Percentiles rank a stretch among this genome's conserved stretches.
Conservation (phyloP, 257 asterid genomes). For the Petunia axillaris region DNA sequence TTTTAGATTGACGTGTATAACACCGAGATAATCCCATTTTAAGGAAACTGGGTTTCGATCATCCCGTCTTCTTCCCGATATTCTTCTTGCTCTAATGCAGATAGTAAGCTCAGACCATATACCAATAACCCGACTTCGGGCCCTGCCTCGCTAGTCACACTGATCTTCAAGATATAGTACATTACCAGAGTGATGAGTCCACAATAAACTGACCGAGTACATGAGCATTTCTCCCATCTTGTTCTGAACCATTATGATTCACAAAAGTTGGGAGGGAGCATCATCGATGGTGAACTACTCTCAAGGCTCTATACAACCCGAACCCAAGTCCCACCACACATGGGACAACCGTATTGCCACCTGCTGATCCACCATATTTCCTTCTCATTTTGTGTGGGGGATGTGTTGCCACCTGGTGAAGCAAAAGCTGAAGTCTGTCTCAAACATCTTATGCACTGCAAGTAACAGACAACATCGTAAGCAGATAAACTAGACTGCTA, state of each 20-base stretch:
- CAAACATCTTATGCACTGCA: conserved; percentile 98
- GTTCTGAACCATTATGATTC: conserved; percentile 8
- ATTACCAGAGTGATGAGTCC: background rate
- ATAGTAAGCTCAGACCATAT: background rate
- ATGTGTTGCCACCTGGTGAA: conserved; percentile 53
- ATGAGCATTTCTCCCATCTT: background rate
- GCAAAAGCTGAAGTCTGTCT: conserved; percentile 93
- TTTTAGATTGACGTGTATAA: background rate
- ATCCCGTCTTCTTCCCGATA: background rate
- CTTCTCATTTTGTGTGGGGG: conserved; percentile 66
- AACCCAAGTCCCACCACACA: conserved; percentile 99
- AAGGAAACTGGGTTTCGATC: background rate
- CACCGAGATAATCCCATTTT: background rate
- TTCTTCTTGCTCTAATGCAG: background rate
- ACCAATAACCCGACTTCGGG: conserved; percentile 21
- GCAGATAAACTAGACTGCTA: background rate
- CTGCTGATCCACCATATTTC: conserved; percentile 97
- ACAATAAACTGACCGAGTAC: conserved; percentile 5
- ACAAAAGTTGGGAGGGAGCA: conserved; percentile 19
- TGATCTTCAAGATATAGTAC: background rate
- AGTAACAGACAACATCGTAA: background rate
- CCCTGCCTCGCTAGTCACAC: background rate
- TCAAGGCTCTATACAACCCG: conserved; percentile 62
- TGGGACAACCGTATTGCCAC: conserved; percentile 93
- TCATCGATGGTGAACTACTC: conserved; percentile 9